Evolutionary conservation across 2,329 filamentous ascomycete species (phyloP).

Genomic region (Leptodontidium sp.): DNA sequence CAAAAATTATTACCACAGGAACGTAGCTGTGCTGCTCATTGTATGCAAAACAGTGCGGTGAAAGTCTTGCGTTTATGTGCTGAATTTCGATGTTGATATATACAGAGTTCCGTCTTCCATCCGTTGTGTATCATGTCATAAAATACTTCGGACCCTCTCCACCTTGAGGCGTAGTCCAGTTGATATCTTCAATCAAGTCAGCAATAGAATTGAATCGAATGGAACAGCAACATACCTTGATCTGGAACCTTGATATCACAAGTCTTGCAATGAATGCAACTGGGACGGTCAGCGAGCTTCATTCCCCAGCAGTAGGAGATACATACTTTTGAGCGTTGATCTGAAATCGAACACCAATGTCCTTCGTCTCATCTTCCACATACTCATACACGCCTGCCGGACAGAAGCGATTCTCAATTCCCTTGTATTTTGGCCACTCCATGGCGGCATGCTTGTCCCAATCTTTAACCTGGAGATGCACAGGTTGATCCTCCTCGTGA

Average conservation of each 20-base stretch:
- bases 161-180: conserved; percentile 94
- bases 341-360: conserved; percentile 91
- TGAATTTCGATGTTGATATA: conserved; percentile 17
- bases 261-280: conserved; percentile 99
- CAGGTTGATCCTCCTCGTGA: conserved; percentile 97
- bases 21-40: background rate
- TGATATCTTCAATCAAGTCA: conserved; percentile 71
- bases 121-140: conserved; percentile 57
- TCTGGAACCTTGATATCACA: conserved; percentile 98
- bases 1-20: background rate
- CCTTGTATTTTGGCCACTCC: conserved; percentile 88
- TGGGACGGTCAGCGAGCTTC: conserved; percentile 50
- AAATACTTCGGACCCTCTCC: conserved; percentile 81
- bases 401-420: conserved; percentile 95
- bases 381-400: conserved; percentile 98
- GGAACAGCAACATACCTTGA: conserved; percentile 56
- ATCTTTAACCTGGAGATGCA: conserved; percentile 93
- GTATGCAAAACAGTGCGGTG: background rate
- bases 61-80: background rate
- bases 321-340: conserved; percentile 98
- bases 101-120: conserved; percentile 27
- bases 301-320: background rate
- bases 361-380: conserved; percentile 88
- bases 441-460: conserved; percentile 89
- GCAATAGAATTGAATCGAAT: background rate